Evolutionary conservation across 805 yeast species (phyloP).

Genomic region (Hanseniaspora mollemarum): DNA sequence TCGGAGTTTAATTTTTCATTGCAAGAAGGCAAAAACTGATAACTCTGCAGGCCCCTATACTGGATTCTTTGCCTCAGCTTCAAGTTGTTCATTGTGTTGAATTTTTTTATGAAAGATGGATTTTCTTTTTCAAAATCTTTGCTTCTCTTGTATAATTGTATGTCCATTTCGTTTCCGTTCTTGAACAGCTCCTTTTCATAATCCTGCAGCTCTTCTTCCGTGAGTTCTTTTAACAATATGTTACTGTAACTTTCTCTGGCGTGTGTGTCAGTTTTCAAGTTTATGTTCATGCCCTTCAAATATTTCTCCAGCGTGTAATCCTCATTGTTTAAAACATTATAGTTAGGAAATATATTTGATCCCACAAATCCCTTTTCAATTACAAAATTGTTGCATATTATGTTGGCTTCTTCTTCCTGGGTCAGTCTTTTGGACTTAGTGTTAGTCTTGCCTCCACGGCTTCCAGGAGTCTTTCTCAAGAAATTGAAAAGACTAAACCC

Average conservation of each 20-base stretch:
- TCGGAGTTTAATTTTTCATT: slow-evolving; percentile 28
- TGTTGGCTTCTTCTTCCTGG: slow-evolving; percentile 34
- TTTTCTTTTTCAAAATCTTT: slow-evolving; percentile 26
- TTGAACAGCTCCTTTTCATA: not conserved
- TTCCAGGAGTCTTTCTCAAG: slow-evolving; percentile 20
- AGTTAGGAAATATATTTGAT: slow-evolving; percentile 12
- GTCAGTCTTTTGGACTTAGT: not conserved
- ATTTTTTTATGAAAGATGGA: slow-evolving; percentile 27
- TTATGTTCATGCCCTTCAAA: not conserved
- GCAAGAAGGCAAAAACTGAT: slow-evolving; percentile 28
- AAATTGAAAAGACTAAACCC: slow-evolving; percentile 11
- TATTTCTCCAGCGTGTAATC: slow-evolving; percentile 2
- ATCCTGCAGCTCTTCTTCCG: not conserved
- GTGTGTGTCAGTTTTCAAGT: not conserved
- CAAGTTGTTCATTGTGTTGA: slow-evolving; percentile 26
- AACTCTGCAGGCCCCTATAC: slow-evolving; percentile 31
- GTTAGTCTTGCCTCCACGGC: slow-evolving; percentile 28
- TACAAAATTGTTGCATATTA: slow-evolving; percentile 25
- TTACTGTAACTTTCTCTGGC: slow-evolving; percentile 9
- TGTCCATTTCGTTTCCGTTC: slow-evolving; percentile 19
- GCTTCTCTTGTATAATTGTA: slow-evolving; percentile 26
- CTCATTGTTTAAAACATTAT: slow-evolving; percentile 6
- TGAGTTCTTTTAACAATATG: not conserved
- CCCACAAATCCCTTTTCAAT: slow-evolving; percentile 14
- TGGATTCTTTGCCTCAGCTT: slow-evolving; percentile 25